A percentile compares a stretch with the other conserved stretches of the same genome.
phyloP scores from a whole-genome alignment of 179 eudicot genomes.

The Beta macrorhiza region DNA sequence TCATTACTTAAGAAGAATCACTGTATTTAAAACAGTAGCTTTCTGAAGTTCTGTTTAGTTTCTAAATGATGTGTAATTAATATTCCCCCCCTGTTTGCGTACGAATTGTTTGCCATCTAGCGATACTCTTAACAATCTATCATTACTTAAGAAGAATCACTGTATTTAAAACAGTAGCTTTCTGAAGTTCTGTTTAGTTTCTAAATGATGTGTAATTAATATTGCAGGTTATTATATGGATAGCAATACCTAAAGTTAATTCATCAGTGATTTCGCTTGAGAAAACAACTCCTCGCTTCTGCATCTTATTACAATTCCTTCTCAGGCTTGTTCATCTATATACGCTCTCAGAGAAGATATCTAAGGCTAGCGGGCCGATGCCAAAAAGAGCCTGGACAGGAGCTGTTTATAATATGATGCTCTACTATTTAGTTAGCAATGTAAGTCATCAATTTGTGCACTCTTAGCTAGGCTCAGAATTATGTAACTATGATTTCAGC shows the following conservation, averaged over 20 bases:
- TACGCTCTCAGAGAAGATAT: slow-evolving; percentile 57
- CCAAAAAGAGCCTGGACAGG: slow-evolving; percentile 74
- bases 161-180: too few relatives aligned
- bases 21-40: too few relatives aligned
- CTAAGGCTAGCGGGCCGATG: slow-evolving; percentile 61
- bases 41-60: too few relatives aligned
- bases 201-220: too few relatives aligned
- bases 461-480: background rate
- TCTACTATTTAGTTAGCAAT: slow-evolving; percentile 73
- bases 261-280: slow-evolving; percentile 10
- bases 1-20: too few relatives aligned
- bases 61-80: too few relatives aligned
- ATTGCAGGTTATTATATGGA: slow-evolving; percentile 55
- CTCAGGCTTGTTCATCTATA: slow-evolving; percentile 56
- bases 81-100: too few relatives aligned
- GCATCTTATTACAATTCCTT: slow-evolving; percentile 52
- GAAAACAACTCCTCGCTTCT: slow-evolving; percentile 13
- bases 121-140: too few relatives aligned
- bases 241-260: slow-evolving; percentile 43
- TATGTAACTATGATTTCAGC: too few relatives aligned
- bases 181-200: too few relatives aligned
- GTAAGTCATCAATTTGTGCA: slow-evolving; percentile 37
- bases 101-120: too few relatives aligned
- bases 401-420: slow-evolving; percentile 73
- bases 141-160: too few relatives aligned